Conservation (phyloP, 1,139 yeast species). For the Hansenula sp. region DNA sequence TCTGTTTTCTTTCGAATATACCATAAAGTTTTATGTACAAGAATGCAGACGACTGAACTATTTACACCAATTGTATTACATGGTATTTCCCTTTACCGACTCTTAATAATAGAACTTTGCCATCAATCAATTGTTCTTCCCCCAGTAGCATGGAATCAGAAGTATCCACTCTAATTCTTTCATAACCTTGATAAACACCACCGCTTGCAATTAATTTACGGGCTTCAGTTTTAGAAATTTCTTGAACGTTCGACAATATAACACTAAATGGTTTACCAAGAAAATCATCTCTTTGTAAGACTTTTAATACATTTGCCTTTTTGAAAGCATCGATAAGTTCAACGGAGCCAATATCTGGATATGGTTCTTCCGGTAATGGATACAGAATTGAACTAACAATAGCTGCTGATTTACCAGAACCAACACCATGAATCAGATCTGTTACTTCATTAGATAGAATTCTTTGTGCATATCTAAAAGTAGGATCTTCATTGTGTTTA, state of each 20-base stretch:
- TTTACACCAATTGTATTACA: slow-evolving; percentile 42
- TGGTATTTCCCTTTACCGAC: slow-evolving; percentile 70
- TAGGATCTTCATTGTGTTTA: slow-evolving; percentile 55
- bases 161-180: slow-evolving; percentile 52
- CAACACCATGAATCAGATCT: slow-evolving; percentile 82
- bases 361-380: slow-evolving; percentile 52
- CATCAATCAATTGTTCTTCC: slow-evolving; percentile 52
- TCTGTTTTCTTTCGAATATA: no score
- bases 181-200: slow-evolving; percentile 67
- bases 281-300: slow-evolving; percentile 34
- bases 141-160: slow-evolving; percentile 47
- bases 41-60: not conserved
- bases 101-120: slow-evolving; percentile 58
- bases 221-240: slow-evolving; percentile 54
- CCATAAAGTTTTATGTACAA: no score
- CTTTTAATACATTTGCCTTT: slow-evolving; percentile 54
- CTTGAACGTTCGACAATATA: slow-evolving; percentile 32
- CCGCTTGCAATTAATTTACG: slow-evolving; percentile 65
- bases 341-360: slow-evolving; percentile 44
- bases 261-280: slow-evolving; percentile 30
- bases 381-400: slow-evolving; percentile 62
- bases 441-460: slow-evolving; percentile 81
- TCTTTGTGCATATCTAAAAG: slow-evolving; percentile 67
- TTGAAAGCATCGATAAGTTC: slow-evolving; percentile 56
- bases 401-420: slow-evolving; percentile 65